Percentiles rank a stretch among this genome's conserved stretches.
Evolutionary conservation across 495 filamentous ascomycete species (phyloP).

Genomic region (Aspergillus taichungensis): DNA sequence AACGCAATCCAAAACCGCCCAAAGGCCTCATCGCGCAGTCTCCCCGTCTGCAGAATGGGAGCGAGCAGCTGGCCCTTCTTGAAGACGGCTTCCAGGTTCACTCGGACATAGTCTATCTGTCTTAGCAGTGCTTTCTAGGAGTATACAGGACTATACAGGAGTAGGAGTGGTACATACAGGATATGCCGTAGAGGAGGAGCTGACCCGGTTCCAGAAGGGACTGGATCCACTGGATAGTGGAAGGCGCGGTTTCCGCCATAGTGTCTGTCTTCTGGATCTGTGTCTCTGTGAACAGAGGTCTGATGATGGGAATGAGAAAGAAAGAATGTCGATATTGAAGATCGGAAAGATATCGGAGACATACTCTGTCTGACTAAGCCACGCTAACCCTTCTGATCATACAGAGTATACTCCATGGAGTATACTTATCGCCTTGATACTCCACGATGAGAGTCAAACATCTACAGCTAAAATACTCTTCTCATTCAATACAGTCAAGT

Average conservation of each 20-base stretch:
- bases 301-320: too few species aligned
- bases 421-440: too few species aligned
- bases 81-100: constrained; percentile 26
- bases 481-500: too few species aligned
- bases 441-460: too few species aligned
- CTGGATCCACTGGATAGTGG: constrained; percentile 12
- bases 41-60: constrained; percentile 21
- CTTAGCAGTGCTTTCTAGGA: not conserved
- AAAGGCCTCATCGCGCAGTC: constrained; percentile 36
- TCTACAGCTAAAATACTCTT: too few species aligned
- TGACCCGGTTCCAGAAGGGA: constrained; percentile 22
- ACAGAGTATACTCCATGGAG: too few species aligned
- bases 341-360: too few species aligned
- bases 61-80: constrained; percentile 29
- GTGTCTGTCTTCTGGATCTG: too few species aligned
- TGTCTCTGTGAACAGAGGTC: too few species aligned
- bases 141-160: not conserved
- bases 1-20: constrained; percentile 37
- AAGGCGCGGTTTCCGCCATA: constrained; percentile 5
- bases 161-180: constrained; percentile 18
- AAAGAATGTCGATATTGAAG: too few species aligned
- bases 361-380: too few species aligned
- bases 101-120: constrained; percentile 23
- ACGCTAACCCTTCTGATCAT: too few species aligned
- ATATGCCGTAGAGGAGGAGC: constrained; percentile 23